Evolutionary conservation across 2,329 filamentous ascomycete species (phyloP).

Genomic region (Didymella arachidicola): DNA sequence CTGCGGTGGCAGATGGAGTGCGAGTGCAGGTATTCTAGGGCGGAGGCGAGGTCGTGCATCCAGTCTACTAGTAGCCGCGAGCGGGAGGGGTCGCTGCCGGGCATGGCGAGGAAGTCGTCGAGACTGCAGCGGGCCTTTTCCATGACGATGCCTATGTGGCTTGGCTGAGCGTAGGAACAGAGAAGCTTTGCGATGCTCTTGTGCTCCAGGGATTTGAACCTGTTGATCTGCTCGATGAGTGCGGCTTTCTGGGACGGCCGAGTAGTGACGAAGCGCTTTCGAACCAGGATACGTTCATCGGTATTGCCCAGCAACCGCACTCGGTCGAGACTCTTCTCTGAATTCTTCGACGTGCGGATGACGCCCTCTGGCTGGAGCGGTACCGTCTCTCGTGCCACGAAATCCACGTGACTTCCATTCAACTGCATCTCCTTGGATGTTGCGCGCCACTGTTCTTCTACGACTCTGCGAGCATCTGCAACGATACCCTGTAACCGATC

Average conservation of each 20-base stretch:
- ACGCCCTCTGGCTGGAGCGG: slow-evolving; percentile 47
- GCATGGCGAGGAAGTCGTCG: slow-evolving; percentile 49
- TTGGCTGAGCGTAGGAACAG: slow-evolving; percentile 50
- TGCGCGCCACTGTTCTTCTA: slow-evolving; percentile 53
- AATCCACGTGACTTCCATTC: slow-evolving; percentile 50
- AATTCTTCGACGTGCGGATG: slow-evolving; percentile 42
- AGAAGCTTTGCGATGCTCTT: slow-evolving; percentile 50
- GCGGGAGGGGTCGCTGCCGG: slow-evolving; percentile 41
- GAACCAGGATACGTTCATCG: slow-evolving; percentile 47
- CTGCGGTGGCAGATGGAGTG: slow-evolving; percentile 49
- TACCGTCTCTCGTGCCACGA: slow-evolving; percentile 46
- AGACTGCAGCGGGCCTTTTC: slow-evolving; percentile 46
- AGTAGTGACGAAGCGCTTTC: slow-evolving; percentile 49
- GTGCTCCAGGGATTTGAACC: slow-evolving; percentile 50
- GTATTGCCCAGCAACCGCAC: slow-evolving; percentile 46
- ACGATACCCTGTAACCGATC: slow-evolving; percentile 50
- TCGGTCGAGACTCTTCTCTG: slow-evolving; percentile 48
- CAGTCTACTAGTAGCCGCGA: slow-evolving; percentile 49
- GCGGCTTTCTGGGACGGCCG: slow-evolving; percentile 47
- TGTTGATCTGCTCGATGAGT: slow-evolving; percentile 49
- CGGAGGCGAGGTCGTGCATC: slow-evolving; percentile 52
- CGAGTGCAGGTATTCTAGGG: slow-evolving; percentile 49
- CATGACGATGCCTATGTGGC: slow-evolving; percentile 47
- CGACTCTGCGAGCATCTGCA: slow-evolving; percentile 46
- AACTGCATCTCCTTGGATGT: slow-evolving; percentile 50